phyloP scores from a whole-genome alignment of 805 yeast species.

The Blastobotrys americana region DNA sequence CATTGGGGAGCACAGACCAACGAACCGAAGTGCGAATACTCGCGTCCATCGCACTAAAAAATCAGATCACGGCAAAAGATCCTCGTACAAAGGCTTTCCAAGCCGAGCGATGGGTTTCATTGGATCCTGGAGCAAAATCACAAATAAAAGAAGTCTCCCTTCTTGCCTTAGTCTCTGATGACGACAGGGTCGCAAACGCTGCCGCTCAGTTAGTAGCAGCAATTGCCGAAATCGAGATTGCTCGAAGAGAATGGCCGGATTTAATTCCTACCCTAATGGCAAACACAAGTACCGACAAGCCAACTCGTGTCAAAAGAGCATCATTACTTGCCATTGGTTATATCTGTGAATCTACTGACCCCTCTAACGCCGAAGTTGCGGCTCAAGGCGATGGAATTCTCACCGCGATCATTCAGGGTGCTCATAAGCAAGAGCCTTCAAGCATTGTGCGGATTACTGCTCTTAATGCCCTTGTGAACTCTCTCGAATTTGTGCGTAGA shows the following conservation, averaged over 20 bases:
- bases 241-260: conserved; percentile 81
- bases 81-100: conserved; percentile 47
- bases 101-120: conserved; percentile 65
- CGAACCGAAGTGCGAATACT: conserved; percentile 80
- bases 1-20: conserved; percentile 56
- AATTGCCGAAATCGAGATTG: conserved; percentile 92
- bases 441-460: conserved; percentile 79
- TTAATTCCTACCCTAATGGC: conserved; percentile 77
- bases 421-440: conserved; percentile 72
- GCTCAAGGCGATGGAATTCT: conserved; percentile 86
- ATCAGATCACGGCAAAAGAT: conserved; percentile 81
- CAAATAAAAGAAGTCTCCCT: conserved; percentile 60
- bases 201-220: conserved; percentile 95
- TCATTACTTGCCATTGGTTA: conserved; percentile 87
- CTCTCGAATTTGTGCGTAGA: conserved; percentile 78
- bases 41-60: conserved; percentile 83
- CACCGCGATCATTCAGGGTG: conserved; percentile 96
- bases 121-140: conserved; percentile 48
- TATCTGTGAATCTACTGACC: conserved; percentile 92
- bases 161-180: conserved; percentile 53
- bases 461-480: conserved; percentile 81
- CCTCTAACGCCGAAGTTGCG: conserved; percentile 64
- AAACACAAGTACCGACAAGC: conserved; percentile 72
- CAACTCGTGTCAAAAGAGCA: conserved; percentile 75
- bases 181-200: conserved; percentile 74